These are phyloP conservation scores for Colletotrichum orbiculare DNA, from an alignment of 2,329 filamentous ascomycete genomes.

Conservation along the genomic window DNA sequence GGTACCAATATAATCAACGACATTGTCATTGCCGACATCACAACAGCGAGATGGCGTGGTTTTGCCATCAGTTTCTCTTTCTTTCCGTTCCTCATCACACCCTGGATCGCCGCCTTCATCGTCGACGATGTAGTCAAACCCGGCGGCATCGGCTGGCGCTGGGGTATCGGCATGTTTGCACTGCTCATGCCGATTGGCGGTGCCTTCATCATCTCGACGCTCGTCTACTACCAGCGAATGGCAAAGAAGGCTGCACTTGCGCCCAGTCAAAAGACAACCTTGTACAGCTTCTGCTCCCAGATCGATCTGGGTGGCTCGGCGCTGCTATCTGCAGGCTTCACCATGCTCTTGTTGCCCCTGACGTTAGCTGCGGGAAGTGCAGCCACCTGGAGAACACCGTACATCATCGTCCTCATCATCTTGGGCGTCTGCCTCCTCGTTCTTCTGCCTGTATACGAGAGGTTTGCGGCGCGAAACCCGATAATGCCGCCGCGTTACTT, in stretches of 20 bases:
- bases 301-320: conserved; percentile 55
- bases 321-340: conserved; percentile 59
- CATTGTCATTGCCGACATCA: conserved; percentile 31
- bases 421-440: conserved; percentile 63
- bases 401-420: conserved; percentile 59
- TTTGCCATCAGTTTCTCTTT: conserved; percentile 45
- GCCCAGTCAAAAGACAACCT: conserved; percentile 30
- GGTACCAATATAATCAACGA: conserved; percentile 29
- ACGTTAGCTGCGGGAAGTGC: conserved; percentile 56
- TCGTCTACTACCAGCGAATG: conserved; percentile 39
- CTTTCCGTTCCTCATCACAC: conserved; percentile 50
- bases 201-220: conserved; percentile 37
- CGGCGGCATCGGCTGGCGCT: conserved; percentile 41
- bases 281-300: conserved; percentile 37
- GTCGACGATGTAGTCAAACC: conserved; percentile 40
- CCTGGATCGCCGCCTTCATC: conserved; percentile 43
- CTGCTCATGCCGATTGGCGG: conserved; percentile 63
- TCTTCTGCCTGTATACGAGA: conserved; percentile 57
- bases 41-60: conserved; percentile 26
- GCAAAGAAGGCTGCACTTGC: conserved; percentile 38
- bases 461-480: conserved; percentile 57
- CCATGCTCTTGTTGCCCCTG: conserved; percentile 67
- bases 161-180: conserved; percentile 64
- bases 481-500: conserved; percentile 57
- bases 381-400: conserved; percentile 53